Evolutionary conservation across 2,329 filamentous ascomycete genomes (phyloP).

Genomic region (Nemania abortiva): DNA sequence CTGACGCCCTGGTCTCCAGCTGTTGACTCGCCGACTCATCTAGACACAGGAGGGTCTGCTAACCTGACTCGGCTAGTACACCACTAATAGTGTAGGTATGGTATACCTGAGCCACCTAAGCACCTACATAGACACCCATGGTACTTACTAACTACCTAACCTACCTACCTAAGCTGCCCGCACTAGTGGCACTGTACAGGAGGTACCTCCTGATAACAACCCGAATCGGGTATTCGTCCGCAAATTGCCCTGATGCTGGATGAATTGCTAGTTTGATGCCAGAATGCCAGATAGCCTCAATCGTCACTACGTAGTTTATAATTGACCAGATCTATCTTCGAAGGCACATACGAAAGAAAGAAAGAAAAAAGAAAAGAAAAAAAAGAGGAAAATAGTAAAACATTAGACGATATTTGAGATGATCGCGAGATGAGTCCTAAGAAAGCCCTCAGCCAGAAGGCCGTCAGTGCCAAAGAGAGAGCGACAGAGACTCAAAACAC

Average conservation of each 20-base stretch:
- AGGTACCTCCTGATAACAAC: conserved; percentile 1
- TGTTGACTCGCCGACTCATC: conserved; percentile 1
- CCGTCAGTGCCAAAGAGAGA: conserved; percentile 26
- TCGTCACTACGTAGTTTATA: conserved; percentile 18
- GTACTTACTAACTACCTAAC: background rate
- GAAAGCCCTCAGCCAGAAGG: conserved; percentile 27
- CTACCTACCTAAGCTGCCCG: background rate
- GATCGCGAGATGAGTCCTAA: conserved; percentile 36
- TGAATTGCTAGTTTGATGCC: conserved; percentile 33
- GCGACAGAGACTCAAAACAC: conserved; percentile 23
- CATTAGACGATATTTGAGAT: conserved; percentile 21
- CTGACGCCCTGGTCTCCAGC: conserved; percentile 1
- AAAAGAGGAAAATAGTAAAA: background rate
- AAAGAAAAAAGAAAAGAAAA: too few relatives aligned
- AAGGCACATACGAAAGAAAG: background rate
- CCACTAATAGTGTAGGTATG: background rate
- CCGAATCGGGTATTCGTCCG: conserved; percentile 39
- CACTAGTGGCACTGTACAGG: conserved; percentile 3
- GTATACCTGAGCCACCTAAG: too few relatives aligned
- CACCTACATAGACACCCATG: background rate
- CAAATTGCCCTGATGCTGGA: conserved; percentile 43
- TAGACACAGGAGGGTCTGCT: background rate
- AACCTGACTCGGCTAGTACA: conserved; percentile 10
- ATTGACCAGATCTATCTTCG: conserved; percentile 9
- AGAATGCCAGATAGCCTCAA: conserved; percentile 48